A percentile compares a stretch with the other conserved stretches of the same genome.
These are phyloP conservation scores for Chaetothyriales sp. DNA, from an alignment of 2,329 filamentous ascomycete species.

Conservation along the genomic window DNA sequence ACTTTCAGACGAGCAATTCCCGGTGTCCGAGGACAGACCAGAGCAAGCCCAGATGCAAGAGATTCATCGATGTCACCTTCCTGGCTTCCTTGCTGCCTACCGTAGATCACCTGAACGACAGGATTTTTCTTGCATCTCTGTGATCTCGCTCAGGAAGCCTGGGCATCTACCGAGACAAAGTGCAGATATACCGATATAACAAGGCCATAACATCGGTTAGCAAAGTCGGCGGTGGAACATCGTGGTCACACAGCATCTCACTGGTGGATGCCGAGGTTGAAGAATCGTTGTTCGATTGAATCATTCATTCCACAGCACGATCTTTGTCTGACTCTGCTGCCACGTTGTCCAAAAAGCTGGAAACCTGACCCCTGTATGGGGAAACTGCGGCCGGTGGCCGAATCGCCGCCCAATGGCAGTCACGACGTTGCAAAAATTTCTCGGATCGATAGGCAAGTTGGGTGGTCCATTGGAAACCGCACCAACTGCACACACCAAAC, in stretches of 20 bases:
- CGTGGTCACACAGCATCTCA: neutral
- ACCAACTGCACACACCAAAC: neutral
- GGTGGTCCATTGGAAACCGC: neutral
- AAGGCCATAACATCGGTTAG: neutral
- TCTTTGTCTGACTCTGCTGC: neutral
- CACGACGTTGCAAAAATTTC: neutral
- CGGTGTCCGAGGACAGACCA: neutral
- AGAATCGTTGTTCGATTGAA: neutral
- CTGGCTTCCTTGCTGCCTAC: neutral
- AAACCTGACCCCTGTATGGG: neutral
- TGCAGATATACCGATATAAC: neutral
- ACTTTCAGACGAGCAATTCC: neutral
- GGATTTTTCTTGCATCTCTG: neutral
- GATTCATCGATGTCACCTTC: neutral
- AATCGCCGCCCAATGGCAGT: neutral
- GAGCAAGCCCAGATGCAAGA: neutral
- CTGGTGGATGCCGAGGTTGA: neutral
- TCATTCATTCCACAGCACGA: neutral
- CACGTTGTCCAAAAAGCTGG: neutral
- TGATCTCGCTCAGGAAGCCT: neutral
- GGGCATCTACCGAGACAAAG: neutral
- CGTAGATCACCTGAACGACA: neutral
- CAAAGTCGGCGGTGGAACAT: neutral
- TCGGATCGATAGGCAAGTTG: neutral
- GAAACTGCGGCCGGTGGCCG: neutral